Evolutionary conservation across 75 land plant genomes (phyloP).

Genomic region (Pinus tabuliformis): DNA sequence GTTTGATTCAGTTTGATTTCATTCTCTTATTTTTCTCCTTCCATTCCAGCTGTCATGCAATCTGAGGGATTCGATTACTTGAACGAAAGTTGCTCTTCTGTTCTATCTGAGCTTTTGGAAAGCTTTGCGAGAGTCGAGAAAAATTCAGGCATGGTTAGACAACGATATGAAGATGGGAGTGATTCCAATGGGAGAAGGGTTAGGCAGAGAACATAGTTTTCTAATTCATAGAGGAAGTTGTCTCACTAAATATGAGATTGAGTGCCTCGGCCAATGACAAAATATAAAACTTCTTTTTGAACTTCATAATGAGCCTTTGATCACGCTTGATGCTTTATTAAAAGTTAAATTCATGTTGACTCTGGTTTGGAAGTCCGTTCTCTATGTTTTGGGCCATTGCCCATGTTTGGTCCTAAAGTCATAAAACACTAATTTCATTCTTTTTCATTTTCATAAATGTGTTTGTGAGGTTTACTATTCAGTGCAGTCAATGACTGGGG

Average conservation of each 20-base stretch:
- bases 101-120: constrained; percentile 69
- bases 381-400: too few relatives aligned
- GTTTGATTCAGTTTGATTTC: background rate
- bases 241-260: background rate
- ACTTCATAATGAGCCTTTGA: background rate
- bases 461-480: background rate
- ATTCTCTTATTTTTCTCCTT: background rate
- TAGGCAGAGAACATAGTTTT: constrained; percentile 47
- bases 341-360: background rate
- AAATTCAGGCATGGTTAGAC: constrained; percentile 21
- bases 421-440: background rate
- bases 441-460: background rate
- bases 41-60: constrained; percentile 66
- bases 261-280: background rate
- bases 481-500: background rate
- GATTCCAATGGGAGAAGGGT: constrained; percentile 59
- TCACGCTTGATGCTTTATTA: background rate
- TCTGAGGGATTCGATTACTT: constrained; percentile 78
- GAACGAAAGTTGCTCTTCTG: constrained; percentile 60
- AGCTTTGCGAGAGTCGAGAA: constrained; percentile 55
- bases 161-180: constrained; percentile 47
- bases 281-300: background rate
- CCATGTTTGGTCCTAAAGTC: background rate
- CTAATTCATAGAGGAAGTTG: constrained; percentile 4
- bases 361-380: background rate